A percentile compares a stretch with the other conserved stretches of the same genome.
These are phyloP conservation scores for Komagataella populi DNA, from an alignment of 805 yeast species.

Conservation along the genomic window DNA sequence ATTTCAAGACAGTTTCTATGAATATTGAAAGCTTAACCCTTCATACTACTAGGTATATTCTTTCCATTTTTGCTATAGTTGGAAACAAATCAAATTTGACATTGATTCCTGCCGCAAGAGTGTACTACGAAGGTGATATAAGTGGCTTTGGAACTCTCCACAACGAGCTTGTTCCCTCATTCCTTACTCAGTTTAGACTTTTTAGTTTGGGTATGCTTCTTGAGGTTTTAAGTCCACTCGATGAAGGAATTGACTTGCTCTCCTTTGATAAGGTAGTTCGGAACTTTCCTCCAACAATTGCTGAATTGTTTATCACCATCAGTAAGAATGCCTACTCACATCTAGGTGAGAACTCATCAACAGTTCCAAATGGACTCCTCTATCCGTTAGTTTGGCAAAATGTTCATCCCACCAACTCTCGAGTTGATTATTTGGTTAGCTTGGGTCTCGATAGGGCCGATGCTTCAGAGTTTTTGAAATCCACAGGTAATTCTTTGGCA, in stretches of 20 bases:
- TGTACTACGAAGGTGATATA: conserved; percentile 25
- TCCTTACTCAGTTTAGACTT: conserved; percentile 26
- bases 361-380: conserved; percentile 19
- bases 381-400: conserved; percentile 23
- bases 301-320: conserved; percentile 31
- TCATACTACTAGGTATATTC: conserved; percentile 26
- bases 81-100: conserved; percentile 21
- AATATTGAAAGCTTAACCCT: conserved; percentile 16
- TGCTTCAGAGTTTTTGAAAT: conserved; percentile 14
- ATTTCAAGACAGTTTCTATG: conserved; percentile 21
- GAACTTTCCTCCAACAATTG: conserved; percentile 22
- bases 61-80: conserved; percentile 31
- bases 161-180: conserved; percentile 13
- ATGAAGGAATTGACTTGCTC: conserved; percentile 1
- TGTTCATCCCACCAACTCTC: conserved; percentile 25
- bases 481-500: conserved; percentile 11
- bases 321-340: conserved; percentile 25
- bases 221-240: conserved; percentile 16
- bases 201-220: conserved; percentile 25
- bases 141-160: conserved; percentile 11
- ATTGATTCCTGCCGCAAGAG: conserved; percentile 18
- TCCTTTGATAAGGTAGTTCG: conserved; percentile 3
- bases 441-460: conserved; percentile 18
- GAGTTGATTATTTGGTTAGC: conserved; percentile 16
- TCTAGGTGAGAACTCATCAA: conserved; percentile 20